These are phyloP conservation scores for Nakazawaea populi DNA, from an alignment of 805 yeast genomes.

Conservation along the genomic window DNA sequence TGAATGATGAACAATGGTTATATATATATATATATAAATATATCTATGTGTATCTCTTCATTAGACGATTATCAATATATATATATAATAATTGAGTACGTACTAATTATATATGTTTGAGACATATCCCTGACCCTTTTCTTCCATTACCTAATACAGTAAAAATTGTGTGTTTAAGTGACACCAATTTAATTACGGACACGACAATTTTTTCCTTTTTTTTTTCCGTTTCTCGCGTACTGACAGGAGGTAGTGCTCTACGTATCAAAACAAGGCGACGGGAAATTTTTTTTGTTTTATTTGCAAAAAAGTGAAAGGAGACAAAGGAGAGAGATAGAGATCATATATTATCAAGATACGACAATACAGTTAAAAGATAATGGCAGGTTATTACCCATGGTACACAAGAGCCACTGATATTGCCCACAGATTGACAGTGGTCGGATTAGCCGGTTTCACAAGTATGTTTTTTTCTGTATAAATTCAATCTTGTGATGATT, in stretches of 20 bases:
- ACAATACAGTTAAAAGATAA: slow-evolving; percentile 12
- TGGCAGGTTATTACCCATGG: slow-evolving; percentile 62
- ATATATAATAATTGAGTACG: neutral
- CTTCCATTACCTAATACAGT: neutral
- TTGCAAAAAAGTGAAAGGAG: no score
- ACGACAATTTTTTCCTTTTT: neutral
- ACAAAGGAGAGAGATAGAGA: neutral
- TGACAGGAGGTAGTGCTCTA: no score
- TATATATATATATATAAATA: no score
- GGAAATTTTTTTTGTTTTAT: neutral
- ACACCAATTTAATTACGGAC: neutral
- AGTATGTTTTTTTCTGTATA: slow-evolving; percentile 10
- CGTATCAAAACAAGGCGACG: neutral
- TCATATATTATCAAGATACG: neutral
- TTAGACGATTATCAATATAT: neutral
- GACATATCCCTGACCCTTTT: neutral
- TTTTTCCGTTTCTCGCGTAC: neutral
- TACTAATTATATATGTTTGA: neutral
- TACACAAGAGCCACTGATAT: slow-evolving; percentile 68
- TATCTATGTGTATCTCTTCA: no score
- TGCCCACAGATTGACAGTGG: slow-evolving; percentile 65
- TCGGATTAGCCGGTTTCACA: slow-evolving; percentile 53
- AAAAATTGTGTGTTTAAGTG: neutral
- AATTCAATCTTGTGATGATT: no score
- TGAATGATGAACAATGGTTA: no score